A percentile compares a stretch with the other conserved stretches of the same genome.
Conservation (phyloP, 2,329 filamentous ascomycete species). For the Arthrobotrys megalospora region DNA sequence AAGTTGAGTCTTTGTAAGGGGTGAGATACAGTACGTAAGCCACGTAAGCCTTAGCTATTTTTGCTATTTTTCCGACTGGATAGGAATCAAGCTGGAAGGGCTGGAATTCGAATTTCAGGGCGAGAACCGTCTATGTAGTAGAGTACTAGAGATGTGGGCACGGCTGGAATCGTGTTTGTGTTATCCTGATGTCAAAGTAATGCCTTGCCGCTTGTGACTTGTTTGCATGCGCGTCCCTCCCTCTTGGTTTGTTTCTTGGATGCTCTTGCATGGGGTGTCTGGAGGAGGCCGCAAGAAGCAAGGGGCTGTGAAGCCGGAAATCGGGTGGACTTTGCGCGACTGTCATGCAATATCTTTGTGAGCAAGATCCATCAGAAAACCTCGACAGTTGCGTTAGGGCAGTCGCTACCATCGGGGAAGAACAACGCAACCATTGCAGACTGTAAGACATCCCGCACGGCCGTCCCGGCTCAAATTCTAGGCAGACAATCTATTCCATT, state of each 20-base stretch:
- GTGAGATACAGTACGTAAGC: constrained; percentile 48
- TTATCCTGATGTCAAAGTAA: constrained; percentile 27
- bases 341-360: constrained; percentile 22
- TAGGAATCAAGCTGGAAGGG: constrained; percentile 6
- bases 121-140: constrained; percentile 16
- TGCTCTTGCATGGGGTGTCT: constrained; percentile 8
- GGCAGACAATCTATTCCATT: constrained; percentile 49
- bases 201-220: constrained; percentile 14
- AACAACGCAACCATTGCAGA: constrained; percentile 39
- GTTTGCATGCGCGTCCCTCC: constrained; percentile 14
- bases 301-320: constrained; percentile 30
- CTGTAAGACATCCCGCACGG: constrained; percentile 53
- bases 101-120: constrained; percentile 17
- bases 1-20: constrained; percentile 24
- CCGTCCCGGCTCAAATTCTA: constrained; percentile 60
- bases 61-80: constrained; percentile 42
- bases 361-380: constrained; percentile 5
- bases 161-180: constrained; percentile 22
- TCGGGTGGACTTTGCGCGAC: constrained; percentile 34
- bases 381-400: constrained; percentile 14
- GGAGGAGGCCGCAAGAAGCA: constrained; percentile 24
- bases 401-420: constrained; percentile 37
- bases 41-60: constrained; percentile 54
- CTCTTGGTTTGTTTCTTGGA: constrained; percentile 19
- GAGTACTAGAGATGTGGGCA: background rate